These are phyloP conservation scores for Paulownia fortunei DNA, from an alignment of 257 asterid species.

Conservation along the genomic window DNA sequence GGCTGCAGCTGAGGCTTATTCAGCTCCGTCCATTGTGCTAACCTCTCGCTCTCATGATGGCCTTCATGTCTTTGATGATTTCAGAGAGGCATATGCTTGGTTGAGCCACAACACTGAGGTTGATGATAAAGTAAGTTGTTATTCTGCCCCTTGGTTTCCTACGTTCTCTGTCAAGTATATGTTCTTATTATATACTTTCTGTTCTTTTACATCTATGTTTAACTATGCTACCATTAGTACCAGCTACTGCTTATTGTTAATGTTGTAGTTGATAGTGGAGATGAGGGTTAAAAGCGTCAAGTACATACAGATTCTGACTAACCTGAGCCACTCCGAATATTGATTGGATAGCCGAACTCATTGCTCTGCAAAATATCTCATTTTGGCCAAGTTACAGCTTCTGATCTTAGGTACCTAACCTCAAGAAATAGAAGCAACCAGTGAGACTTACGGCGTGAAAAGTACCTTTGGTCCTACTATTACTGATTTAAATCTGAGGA, in stretches of 20 bases:
- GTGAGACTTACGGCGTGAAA: background rate
- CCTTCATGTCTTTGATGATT: constrained; percentile 98
- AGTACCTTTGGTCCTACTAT: background rate
- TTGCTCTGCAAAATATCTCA: background rate
- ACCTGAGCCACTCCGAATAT: background rate
- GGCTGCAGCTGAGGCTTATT: constrained; percentile 99
- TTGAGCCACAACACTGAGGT: constrained; percentile 97
- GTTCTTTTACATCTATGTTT: background rate
- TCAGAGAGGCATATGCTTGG: constrained; percentile 99
- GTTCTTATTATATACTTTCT: background rate
- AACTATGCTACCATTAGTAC: background rate
- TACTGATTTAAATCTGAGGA: background rate
- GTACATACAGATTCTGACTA: background rate
- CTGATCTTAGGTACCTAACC: background rate
- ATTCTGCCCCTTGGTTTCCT: constrained; percentile 19
- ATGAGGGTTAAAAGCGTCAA: background rate
- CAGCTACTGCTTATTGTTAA: background rate
- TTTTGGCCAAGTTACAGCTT: background rate
- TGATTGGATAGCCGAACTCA: background rate
- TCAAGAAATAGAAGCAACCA: background rate
- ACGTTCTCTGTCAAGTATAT: background rate
- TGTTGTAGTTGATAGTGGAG: background rate
- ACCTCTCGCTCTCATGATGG: constrained; percentile 89
- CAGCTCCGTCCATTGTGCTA: constrained; percentile 97
- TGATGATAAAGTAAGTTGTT: constrained; percentile 84